A percentile compares a stretch with the other conserved stretches of the same genome.
Conservation (phyloP, 2,329 filamentous ascomycete species). For the Pseudocercospora musae region DNA sequence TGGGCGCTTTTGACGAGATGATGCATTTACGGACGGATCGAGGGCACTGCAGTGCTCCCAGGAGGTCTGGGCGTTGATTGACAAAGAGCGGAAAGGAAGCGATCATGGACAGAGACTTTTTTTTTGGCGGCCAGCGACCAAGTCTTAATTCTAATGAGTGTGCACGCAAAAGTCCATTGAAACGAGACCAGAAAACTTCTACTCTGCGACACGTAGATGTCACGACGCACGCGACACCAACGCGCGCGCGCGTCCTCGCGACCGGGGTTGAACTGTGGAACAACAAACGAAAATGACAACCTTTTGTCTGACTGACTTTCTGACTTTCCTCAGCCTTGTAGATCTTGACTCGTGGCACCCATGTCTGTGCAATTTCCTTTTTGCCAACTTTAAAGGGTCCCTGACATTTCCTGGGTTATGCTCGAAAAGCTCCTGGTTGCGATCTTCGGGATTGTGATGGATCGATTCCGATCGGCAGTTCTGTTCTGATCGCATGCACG, state of each 20-base stretch:
- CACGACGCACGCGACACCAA: no score
- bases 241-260: not conserved
- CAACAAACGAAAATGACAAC: not conserved
- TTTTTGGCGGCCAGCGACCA: no score
- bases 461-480: no score
- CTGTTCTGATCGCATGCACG: no score
- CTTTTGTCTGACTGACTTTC: not conserved
- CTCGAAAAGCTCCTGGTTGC: no score
- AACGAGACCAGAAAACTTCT: no score
- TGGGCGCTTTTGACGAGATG: not conserved
- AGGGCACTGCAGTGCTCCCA: not conserved
- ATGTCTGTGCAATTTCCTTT: not conserved
- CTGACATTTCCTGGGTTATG: no score
- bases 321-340: not conserved
- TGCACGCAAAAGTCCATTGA: no score
- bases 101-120: not conserved
- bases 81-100: not conserved
- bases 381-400: not conserved
- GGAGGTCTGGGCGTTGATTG: not conserved
- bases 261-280: not conserved
- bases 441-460: no score
- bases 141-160: no score
- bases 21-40: conserved; percentile 1
- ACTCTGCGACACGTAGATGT: no score
- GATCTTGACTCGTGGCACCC: not conserved